Base-by-base conservation (phyloP, 306 rosid genomes). In the Rubus parviflorus region DNA sequence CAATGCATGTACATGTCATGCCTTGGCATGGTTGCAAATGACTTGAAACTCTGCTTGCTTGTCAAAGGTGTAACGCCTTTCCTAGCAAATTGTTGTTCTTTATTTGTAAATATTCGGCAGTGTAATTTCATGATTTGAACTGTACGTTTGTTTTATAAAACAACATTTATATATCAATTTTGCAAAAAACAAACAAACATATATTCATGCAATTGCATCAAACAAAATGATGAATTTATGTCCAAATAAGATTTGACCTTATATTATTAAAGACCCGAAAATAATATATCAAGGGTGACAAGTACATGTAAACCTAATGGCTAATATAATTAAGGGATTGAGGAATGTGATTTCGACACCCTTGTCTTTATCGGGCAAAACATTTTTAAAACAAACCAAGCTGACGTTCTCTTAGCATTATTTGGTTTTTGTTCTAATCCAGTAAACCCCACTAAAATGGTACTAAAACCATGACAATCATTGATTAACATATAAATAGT, bases 301-400 rank as follows among this genome's bases (percentile, higher is more conserved):
- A 38, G 14, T 38, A 38, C 25, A 0, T 16, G 12, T 63, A 63
- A 0, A 16, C 46, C 46, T 6, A 63, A 63, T 64, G 23, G 13
- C 69, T 35, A 16, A 64, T 38, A 37, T 38, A 64, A 64, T 15
- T 1, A 16, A 64, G 5, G 16, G 48, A 64, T 17, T 40, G 16
- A 16, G 48, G 0, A 64, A 3, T 10, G 30, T 49, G 46, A 70
- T 35, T 70, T 43, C 2, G 73, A 70, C 74, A 70, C 74, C 74
- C 60, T 25, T 52, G 13, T 70, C 61, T 30, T 48, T 0, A 49
- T 70, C 23, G 16, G 48, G 40, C 15, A 47, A 70, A 14, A 19
- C 42, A 19, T 30, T 52, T 13, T 70, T 5, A 4, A 68, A 43
- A 45, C 15, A 4, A 45, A 45, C 30, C 15, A 68, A 14, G 42